Conservation (phyloP, 129 eudicot species). For the Artemisia tridentata region DNA sequence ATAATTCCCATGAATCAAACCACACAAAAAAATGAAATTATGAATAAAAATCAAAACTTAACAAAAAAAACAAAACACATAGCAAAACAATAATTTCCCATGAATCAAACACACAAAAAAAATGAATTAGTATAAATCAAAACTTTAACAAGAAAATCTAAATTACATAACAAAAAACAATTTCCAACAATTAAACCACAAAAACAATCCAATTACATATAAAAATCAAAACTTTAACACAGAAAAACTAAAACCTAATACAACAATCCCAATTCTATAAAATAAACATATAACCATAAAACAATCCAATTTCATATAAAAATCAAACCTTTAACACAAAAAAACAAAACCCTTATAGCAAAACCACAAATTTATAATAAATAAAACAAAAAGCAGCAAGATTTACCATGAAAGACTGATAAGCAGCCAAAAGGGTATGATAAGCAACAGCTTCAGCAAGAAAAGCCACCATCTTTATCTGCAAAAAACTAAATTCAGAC, state of each 20-base stretch:
- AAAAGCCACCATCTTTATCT: conserved; percentile 30
- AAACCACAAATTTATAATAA: conserved; percentile 10
- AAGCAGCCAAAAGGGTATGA: conserved; percentile 52
- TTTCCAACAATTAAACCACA: neutral
- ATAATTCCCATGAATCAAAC: too few relatives aligned
- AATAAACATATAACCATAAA: too few relatives aligned
- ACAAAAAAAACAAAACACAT: too few relatives aligned
- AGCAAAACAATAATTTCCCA: conserved; percentile 2
- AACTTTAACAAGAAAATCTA: too few relatives aligned
- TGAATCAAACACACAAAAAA: neutral
- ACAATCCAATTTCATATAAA: too few relatives aligned
- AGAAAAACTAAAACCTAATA: conserved; percentile 10
- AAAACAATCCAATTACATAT: neutral
- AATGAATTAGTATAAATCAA: conserved; percentile 1
- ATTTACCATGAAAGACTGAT: conserved; percentile 42
- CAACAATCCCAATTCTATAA: conserved; percentile 15
- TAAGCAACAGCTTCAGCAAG: conserved; percentile 40
- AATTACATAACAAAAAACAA: neutral
- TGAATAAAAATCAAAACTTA: neutral
- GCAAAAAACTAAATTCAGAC: conserved; percentile 37
- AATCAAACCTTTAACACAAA: neutral
- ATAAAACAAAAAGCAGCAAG: neutral
- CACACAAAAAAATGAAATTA: conserved; percentile 4
- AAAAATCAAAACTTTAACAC: conserved; percentile 3
- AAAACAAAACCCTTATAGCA: conserved; percentile 16